Percentiles rank a stretch among this genome's conserved stretches.
These are phyloP conservation scores for Aspergillus ochraceus DNA, from an alignment of 2,329 filamentous ascomycete species.

Conservation along the genomic window DNA sequence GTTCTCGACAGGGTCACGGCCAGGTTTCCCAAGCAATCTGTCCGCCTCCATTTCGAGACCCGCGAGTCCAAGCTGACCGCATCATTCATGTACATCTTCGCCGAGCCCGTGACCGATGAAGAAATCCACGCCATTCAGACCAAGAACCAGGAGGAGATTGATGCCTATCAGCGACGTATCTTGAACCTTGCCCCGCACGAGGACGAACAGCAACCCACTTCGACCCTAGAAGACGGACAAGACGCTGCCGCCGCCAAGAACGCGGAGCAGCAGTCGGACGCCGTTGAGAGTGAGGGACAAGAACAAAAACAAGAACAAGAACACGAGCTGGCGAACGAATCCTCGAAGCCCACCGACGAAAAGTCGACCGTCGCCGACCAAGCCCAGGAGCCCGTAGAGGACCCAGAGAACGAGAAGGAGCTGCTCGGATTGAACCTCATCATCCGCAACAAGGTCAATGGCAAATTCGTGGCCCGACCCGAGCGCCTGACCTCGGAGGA, in stretches of 20 bases:
- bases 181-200: conserved; percentile 33
- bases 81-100: conserved; percentile 85
- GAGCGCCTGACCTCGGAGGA: conserved; percentile 45
- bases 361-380: not conserved
- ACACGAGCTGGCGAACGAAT: no score
- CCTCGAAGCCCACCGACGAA: no score
- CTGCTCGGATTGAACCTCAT: conserved; percentile 71
- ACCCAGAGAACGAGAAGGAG: conserved; percentile 15
- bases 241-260: not conserved
- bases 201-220: conserved; percentile 2
- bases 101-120: conserved; percentile 74
- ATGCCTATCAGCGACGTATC: conserved; percentile 63
- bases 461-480: conserved; percentile 62
- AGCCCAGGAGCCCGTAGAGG: not conserved
- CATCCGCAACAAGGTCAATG: conserved; percentile 72
- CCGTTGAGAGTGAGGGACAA: not conserved
- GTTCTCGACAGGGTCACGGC: conserved; percentile 72
- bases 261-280: not conserved
- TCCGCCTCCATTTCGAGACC: conserved; percentile 82
- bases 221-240: not conserved
- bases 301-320: not conserved
- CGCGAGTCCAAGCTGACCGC: conserved; percentile 50
- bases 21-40: conserved; percentile 70
- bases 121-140: conserved; percentile 74
- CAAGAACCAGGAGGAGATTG: conserved; percentile 62